A percentile compares a stretch with the other conserved stretches of the same genome.
Conservation (phyloP, 768 basidiomycete species). For the Leccinum barrowsii region DNA sequence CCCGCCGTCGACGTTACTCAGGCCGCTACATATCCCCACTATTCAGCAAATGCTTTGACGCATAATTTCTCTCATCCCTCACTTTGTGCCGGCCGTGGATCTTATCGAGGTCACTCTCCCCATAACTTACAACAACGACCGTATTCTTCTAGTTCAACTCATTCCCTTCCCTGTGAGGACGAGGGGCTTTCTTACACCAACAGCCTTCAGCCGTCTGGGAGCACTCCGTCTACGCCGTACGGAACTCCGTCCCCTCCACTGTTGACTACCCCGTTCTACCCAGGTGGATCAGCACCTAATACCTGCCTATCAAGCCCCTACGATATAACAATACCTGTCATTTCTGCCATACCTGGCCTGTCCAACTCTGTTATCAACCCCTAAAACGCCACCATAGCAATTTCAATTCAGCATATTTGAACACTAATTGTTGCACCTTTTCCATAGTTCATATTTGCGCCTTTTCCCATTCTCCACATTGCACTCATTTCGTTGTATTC, state of each 20-base stretch:
- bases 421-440: constrained; percentile 13
- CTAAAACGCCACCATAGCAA: constrained; percentile 8
- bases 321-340: constrained; percentile 5
- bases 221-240: constrained; percentile 10
- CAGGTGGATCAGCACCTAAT: constrained; percentile 12
- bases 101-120: constrained; percentile 9
- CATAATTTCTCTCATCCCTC: constrained; percentile 13
- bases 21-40: constrained; percentile 16
- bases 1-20: constrained; percentile 7
- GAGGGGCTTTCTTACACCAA: constrained; percentile 12
- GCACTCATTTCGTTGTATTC: constrained; percentile 13
- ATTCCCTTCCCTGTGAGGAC: constrained; percentile 15
- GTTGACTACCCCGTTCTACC: constrained; percentile 31
- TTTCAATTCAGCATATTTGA: background rate
- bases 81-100: constrained; percentile 6
- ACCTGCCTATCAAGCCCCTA: constrained; percentile 7
- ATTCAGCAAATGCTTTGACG: constrained; percentile 6
- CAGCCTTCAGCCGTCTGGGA: constrained; percentile 5
- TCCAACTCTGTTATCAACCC: constrained; percentile 10
- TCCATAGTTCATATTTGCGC: constrained; percentile 19
- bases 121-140: constrained; percentile 11
- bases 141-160: constrained; percentile 20
- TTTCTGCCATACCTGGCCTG: constrained; percentile 18
- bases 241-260: constrained; percentile 25
- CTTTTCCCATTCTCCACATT: constrained; percentile 1